These are phyloP conservation scores for Amanita polypyramis DNA, from an alignment of 768 basidiomycete species.

Conservation along the genomic window DNA sequence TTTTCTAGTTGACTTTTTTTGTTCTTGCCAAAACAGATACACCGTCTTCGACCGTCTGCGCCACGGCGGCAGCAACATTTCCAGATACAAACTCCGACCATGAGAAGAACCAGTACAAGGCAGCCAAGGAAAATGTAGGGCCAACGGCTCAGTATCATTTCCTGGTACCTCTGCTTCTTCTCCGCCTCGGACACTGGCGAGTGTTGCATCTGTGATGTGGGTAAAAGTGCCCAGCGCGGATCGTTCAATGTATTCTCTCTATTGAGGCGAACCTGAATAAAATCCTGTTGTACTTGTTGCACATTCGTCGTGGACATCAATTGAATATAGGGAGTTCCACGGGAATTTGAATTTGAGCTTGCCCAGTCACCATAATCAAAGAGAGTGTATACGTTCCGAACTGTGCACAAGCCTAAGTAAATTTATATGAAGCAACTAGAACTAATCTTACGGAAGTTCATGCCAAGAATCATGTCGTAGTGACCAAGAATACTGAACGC, in stretches of 20 bases:
- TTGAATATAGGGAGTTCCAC: constrained; percentile 57
- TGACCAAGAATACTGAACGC: constrained; percentile 69
- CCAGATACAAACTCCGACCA: constrained; percentile 44
- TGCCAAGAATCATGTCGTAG: constrained; percentile 78
- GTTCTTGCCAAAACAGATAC: constrained; percentile 6
- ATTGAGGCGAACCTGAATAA: constrained; percentile 48
- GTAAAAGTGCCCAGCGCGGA: constrained; percentile 48
- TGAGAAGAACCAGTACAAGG: constrained; percentile 35
- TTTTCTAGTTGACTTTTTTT: constrained; percentile 13
- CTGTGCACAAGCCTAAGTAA: constrained; percentile 22
- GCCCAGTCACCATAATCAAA: constrained; percentile 68
- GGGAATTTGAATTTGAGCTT: constrained; percentile 30
- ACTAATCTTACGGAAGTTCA: constrained; percentile 55
- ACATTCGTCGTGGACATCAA: constrained; percentile 49
- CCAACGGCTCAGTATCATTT: constrained; percentile 59
- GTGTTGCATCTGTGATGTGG: constrained; percentile 42
- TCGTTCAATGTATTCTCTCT: constrained; percentile 49
- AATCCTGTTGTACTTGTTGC: constrained; percentile 48
- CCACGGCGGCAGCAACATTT: constrained; percentile 41
- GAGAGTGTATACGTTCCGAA: constrained; percentile 67
- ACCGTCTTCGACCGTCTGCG: constrained; percentile 12
- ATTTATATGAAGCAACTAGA: not conserved
- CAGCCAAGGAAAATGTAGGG: constrained; percentile 60
- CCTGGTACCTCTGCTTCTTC: constrained; percentile 57
- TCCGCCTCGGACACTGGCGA: constrained; percentile 56